Conservation (phyloP, 148 eudicot species). For the Vaccinium darrowii region DNA sequence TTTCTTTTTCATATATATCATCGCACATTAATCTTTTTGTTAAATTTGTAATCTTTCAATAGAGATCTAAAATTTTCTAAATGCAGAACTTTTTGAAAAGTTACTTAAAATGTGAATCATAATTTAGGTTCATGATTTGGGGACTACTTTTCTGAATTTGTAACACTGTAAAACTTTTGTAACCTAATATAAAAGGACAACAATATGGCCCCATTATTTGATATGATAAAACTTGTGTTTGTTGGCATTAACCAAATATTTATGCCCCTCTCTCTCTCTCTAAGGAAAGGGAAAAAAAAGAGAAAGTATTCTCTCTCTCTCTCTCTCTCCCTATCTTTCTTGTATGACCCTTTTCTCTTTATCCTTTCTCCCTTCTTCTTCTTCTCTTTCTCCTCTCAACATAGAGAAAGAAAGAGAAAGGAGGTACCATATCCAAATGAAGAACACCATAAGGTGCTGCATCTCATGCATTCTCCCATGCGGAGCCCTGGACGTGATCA, state of each 20-base stretch:
- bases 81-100: no score
- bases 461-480: slow-evolving; percentile 93
- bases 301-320: background rate
- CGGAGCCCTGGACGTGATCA: slow-evolving; percentile 79
- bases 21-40: no score
- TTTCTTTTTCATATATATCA: no score
- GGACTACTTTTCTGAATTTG: background rate
- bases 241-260: background rate
- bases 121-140: background rate
- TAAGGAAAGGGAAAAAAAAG: background rate
- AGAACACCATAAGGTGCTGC: slow-evolving; percentile 67
- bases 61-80: no score
- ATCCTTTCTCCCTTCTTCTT: background rate
- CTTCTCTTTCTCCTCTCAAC: background rate
- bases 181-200: background rate
- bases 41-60: no score
- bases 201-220: background rate
- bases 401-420: slow-evolving; percentile 10
- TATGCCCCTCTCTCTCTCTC: background rate
- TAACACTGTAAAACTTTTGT: background rate
- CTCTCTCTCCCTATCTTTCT: background rate
- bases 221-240: background rate
- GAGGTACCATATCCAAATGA: slow-evolving; percentile 27
- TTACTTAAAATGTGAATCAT: no score
- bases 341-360: background rate